phyloP scores from a whole-genome alignment of 441 rosid species.

The Daphne laureola region DNA sequence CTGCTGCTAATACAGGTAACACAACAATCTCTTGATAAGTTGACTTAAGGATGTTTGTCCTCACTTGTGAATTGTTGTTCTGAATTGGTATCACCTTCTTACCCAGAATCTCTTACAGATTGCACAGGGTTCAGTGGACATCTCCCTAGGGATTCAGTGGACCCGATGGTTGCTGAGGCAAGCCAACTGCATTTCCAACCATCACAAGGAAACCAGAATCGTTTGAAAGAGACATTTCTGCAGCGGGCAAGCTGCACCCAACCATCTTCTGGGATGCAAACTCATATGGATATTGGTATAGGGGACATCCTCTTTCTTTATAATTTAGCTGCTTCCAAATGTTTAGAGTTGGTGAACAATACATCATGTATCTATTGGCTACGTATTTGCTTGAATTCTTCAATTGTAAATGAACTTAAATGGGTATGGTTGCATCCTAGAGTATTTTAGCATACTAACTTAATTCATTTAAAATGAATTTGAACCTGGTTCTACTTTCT shows the following conservation, averaged over 20 bases:
- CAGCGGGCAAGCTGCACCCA: conserved; percentile 15
- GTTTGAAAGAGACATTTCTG: conserved; percentile 12
- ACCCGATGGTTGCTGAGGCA: conserved; percentile 10
- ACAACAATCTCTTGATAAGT: background rate
- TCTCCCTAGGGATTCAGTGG: conserved; percentile 17
- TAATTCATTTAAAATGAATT: no score
- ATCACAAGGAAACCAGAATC: conserved; percentile 12
- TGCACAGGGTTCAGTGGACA: conserved; percentile 8
- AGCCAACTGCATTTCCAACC: conserved; percentile 14
- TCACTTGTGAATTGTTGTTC: background rate
- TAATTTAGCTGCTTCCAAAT: background rate
- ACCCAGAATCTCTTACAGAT: conserved; percentile 11
- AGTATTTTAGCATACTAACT: no score
- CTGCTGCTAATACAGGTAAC: conserved; percentile 10
- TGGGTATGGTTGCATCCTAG: no score
- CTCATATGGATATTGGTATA: conserved; percentile 16
- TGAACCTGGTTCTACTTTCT: no score
- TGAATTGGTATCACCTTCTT: conserved; percentile 5
- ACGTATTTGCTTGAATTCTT: no score
- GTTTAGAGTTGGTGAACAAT: no score
- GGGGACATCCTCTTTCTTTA: conserved; percentile 11
- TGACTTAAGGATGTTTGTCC: no score
- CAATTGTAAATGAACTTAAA: no score
- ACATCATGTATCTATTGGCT: no score
- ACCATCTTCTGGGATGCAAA: conserved; percentile 13